phyloP scores from a whole-genome alignment of 148 eudicot genomes.

The Oxyria digyna region DNA sequence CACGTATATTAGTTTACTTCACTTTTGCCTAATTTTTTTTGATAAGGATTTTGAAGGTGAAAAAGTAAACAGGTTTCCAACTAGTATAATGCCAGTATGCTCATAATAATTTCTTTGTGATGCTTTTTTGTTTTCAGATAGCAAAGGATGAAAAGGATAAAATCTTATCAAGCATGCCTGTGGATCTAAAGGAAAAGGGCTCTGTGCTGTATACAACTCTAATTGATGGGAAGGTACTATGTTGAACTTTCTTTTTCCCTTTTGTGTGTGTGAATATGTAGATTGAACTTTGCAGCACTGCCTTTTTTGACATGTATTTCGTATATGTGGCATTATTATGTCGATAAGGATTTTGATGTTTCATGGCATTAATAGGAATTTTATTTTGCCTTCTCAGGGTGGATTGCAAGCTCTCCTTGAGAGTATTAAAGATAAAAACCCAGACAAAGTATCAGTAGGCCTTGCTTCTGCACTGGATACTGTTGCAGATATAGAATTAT shows the following conservation, averaged over 20 bases:
- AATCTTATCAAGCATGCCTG: slow-evolving; percentile 62
- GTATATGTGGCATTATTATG: neutral
- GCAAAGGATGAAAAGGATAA: slow-evolving; percentile 84
- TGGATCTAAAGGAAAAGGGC: slow-evolving; percentile 59
- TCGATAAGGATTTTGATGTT: neutral
- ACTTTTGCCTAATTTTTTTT: neutral
- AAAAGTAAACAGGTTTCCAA: neutral
- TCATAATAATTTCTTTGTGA: neutral
- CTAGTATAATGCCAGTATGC: neutral
- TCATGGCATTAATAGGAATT: neutral
- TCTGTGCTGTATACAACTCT: slow-evolving; percentile 56
- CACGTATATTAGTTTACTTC: neutral
- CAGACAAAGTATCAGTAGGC: slow-evolving; percentile 76
- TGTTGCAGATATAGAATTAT: slow-evolving; percentile 73
- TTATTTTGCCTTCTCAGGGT: slow-evolving; percentile 36
- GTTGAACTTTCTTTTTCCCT: neutral
- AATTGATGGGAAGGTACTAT: slow-evolving; percentile 74
- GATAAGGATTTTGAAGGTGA: neutral
- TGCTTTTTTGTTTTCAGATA: slow-evolving; percentile 31
- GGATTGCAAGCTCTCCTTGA: slow-evolving; percentile 65
- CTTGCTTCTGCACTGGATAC: slow-evolving; percentile 87
- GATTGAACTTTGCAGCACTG: neutral
- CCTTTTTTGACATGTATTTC: neutral
- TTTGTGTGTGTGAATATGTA: neutral
- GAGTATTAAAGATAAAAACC: slow-evolving; percentile 61